Base-by-base conservation (phyloP, 176 grass and related monocot species). In the Puccinellia tenuiflora region DNA sequence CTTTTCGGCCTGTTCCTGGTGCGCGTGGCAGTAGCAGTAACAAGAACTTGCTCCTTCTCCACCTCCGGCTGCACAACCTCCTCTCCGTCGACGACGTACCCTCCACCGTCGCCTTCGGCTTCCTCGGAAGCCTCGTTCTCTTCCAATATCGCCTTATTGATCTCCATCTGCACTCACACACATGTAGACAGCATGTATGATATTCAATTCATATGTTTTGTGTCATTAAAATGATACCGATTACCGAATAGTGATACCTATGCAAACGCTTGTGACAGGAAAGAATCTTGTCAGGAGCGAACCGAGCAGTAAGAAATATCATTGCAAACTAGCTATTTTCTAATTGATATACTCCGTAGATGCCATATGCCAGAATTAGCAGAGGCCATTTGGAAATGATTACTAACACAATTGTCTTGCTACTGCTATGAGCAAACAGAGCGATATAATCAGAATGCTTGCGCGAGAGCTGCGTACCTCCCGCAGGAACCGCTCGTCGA, bases 401-500 rank as follows among this genome's bases (percentile, higher is more conserved):
- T 73, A 28, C 30, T 30, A 18, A 5, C 39, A 17, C 13, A 18
- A 2, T 30, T 30, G 14, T 30, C 6, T 9, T 65, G 3, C 25
- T 75, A 3, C 22, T 18, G 42, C 3, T 47, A 48, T 15, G 42
- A 11, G 42, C 45, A 7, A 48, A 47, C 45, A 47, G 13, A 16
- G 3, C 3, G 45, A 18, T 42, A n/a, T 40, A 15, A n/a, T 57
- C 1, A 3, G 35, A 12, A 51, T 53, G 14, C 11, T 83, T 74
- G 37, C 46, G 2, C 11, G 48, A 20, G 17, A 34, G 17, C 3
- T 0, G 22, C 31, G 33, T 70, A 98, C 96, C 93, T 99, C 96
- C 21, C 91, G 83, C 0, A 96, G 79, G 81, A 90, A 99, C 5
- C 90, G 86, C 68, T 99, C 87, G 86, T 99, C 93, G 34, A 99